Base-by-base conservation (phyloP, 2,329 filamentous ascomycete species). In the Arthrocladium fulminans region DNA sequence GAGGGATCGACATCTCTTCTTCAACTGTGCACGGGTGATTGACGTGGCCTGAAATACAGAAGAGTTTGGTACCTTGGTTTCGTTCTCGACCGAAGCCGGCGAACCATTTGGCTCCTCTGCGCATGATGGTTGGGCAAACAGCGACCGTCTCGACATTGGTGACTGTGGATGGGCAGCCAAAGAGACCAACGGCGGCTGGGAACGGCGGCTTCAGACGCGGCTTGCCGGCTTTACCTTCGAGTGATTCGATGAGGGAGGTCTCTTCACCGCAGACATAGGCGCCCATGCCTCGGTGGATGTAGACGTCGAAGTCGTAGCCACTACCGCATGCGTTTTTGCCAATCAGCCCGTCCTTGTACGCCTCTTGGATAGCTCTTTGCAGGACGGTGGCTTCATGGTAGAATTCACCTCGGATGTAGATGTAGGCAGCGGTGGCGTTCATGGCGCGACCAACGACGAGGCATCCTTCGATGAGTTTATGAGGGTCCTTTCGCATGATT, bases 401-500 rank as follows among this genome's bases (percentile, higher is more conserved):
- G 69, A 98, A 98, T 71, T 98, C 92, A 65, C 92, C 92, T 67
- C 92, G 89, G 62, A 98, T 98, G 71, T 98, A 98, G 67, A 98
- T 98, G 73, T 98, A 98, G 59, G 92, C 92, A 51, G 92, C 92
- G 41, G 87, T 92, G 64, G 89, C 92, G 73, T 98, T 98, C 92
- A 98, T 98, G 65, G 92, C 89, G 65, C 92, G 85, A 45, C 92
- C 92, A 58, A 92, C 88, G 42, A 98, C 84, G 56, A 98, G 76
- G 70, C 92, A 98, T 66, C 92, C 92, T 73, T 98, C 92, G 64
- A 98, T 76, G 57, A 98, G 85, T 79, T 98, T 98, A 77, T 98
- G 92, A 54, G 92, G 92, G 68, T 98, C 92, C 74, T 98, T 98
- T 72, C 92, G 88, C 92, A 98, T 98, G 60, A 98, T 98, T 71